A percentile compares a stretch with the other conserved stretches of the same genome.
Conservation (phyloP, 495 filamentous ascomycete genomes). For the Hyaloscypha variabilis region DNA sequence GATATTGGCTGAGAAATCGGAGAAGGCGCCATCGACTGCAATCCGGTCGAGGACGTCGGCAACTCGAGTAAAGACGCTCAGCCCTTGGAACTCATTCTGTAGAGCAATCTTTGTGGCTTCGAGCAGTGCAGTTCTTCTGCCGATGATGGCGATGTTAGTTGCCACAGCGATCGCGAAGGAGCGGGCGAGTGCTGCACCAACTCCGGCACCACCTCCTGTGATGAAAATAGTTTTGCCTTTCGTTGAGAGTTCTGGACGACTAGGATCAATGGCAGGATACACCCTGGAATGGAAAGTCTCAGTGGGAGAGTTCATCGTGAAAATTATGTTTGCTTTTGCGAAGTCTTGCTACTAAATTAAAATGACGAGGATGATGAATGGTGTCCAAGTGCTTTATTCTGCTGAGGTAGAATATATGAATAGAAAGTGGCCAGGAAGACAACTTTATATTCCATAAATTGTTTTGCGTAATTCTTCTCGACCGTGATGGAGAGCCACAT, state of each 20-base stretch:
- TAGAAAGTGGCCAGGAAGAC: too few species aligned
- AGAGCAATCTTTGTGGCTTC: conserved; percentile 27
- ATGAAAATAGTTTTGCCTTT: conserved; percentile 44
- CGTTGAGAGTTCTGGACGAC: not conserved
- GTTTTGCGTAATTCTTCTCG: too few species aligned
- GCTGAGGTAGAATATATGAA: too few species aligned
- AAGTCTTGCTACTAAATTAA: too few species aligned
- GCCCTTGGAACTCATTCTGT: conserved; percentile 11
- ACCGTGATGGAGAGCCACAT: too few species aligned
- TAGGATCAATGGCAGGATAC: not conserved
- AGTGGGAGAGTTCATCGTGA: too few species aligned
- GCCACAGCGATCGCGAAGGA: conserved; percentile 44
- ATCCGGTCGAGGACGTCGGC: conserved; percentile 36
- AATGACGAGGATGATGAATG: too few species aligned
- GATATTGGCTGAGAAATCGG: conserved; percentile 34
- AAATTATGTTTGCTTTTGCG: too few species aligned
- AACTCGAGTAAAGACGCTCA: conserved; percentile 30
- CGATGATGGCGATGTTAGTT: conserved; percentile 12
- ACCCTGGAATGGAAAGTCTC: not conserved
- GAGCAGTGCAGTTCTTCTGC: conserved; percentile 29
- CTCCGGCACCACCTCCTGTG: conserved; percentile 46
- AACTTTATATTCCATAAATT: too few species aligned
- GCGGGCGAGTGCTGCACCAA: conserved; percentile 43
- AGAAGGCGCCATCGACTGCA: conserved; percentile 36
- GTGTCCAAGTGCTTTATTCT: too few species aligned